Evolutionary conservation across 345 rosid genomes (phyloP).

Genomic region (Gossypium ekmanianum): DNA sequence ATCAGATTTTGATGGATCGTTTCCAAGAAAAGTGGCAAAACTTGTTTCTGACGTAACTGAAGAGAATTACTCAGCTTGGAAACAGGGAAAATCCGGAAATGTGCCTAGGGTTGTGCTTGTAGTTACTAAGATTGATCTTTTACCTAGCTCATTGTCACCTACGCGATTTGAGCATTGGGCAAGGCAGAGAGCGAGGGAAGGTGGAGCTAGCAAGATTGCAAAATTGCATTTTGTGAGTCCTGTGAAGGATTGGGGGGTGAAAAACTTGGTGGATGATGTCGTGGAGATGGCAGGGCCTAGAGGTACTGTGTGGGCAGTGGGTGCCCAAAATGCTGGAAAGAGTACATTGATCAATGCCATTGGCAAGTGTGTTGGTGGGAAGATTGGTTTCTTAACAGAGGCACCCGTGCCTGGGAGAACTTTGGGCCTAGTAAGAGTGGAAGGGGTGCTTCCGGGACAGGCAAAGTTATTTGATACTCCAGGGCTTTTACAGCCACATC

Average conservation of each 20-base stretch:
- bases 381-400: constrained; percentile 66
- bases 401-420: constrained; percentile 95
- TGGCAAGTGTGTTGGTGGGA: constrained; percentile 48
- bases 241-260: constrained; percentile 79
- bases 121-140: constrained; percentile 80
- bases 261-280: constrained; percentile 73
- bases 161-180: constrained; percentile 80
- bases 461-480: constrained; percentile 90
- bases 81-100: constrained; percentile 75
- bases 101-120: constrained; percentile 77
- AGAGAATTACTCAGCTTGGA: constrained; percentile 71
- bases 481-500: constrained; percentile 78
- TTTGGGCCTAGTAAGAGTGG: constrained; percentile 73
- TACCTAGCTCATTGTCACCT: constrained; percentile 70
- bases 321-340: constrained; percentile 91
- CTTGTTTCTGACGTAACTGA: constrained; percentile 64
- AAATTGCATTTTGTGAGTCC: constrained; percentile 85
- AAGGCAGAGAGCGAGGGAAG: constrained; percentile 77
- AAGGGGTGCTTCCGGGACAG: constrained; percentile 74
- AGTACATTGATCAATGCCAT: constrained; percentile 78
- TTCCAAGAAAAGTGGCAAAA: constrained; percentile 74
- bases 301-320: constrained; percentile 89
- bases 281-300: constrained; percentile 67
- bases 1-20: constrained; percentile 82
- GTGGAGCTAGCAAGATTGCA: constrained; percentile 61